These are phyloP conservation scores for Leishmania turanica DNA, from an alignment of 208 protist species.

Conservation along the genomic window DNA sequence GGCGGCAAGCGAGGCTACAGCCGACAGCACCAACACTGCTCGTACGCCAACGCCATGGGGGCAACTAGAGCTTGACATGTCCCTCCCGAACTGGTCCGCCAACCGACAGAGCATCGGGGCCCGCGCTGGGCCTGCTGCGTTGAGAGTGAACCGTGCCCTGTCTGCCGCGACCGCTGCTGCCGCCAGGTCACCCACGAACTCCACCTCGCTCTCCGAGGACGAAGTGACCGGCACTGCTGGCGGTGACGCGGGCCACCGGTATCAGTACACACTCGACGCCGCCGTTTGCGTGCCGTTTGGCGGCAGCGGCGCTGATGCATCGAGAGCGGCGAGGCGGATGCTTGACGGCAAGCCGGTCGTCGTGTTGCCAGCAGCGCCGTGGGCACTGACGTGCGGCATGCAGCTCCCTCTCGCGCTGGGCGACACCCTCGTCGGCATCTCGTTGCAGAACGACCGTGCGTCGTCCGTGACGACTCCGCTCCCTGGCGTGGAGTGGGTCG, in stretches of 20 bases:
- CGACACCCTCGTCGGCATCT: slow-evolving; percentile 52
- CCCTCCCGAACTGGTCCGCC: slow-evolving; percentile 23
- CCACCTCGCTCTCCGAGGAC: slow-evolving; percentile 25
- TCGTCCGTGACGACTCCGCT: slow-evolving; percentile 22
- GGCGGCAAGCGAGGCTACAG: not conserved
- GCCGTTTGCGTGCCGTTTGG: slow-evolving; percentile 24
- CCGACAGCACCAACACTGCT: not conserved
- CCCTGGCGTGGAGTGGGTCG: slow-evolving; percentile 30
- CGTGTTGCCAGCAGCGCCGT: slow-evolving; percentile 25
- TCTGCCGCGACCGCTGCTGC: slow-evolving; percentile 1
- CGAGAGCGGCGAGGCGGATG: slow-evolving; percentile 11
- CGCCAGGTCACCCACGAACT: slow-evolving; percentile 25
- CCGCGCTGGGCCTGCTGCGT: slow-evolving; percentile 22
- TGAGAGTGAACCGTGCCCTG: slow-evolving; percentile 21
- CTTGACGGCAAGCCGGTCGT: slow-evolving; percentile 10
- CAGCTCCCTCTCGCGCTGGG: slow-evolving; percentile 46
- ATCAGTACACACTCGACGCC: slow-evolving; percentile 32
- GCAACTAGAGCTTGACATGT: slow-evolving; percentile 24
- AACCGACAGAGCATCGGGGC: slow-evolving; percentile 30
- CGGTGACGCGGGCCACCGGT: not conserved
- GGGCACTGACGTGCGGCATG: slow-evolving; percentile 46
- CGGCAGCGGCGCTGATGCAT: not conserved
- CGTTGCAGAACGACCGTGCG: slow-evolving; percentile 50
- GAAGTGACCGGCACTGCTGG: not conserved
- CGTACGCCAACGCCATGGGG: slow-evolving; percentile 8